phyloP scores from a whole-genome alignment of 139 green algal genomes.

The Spirogloea muscicola region DNA sequence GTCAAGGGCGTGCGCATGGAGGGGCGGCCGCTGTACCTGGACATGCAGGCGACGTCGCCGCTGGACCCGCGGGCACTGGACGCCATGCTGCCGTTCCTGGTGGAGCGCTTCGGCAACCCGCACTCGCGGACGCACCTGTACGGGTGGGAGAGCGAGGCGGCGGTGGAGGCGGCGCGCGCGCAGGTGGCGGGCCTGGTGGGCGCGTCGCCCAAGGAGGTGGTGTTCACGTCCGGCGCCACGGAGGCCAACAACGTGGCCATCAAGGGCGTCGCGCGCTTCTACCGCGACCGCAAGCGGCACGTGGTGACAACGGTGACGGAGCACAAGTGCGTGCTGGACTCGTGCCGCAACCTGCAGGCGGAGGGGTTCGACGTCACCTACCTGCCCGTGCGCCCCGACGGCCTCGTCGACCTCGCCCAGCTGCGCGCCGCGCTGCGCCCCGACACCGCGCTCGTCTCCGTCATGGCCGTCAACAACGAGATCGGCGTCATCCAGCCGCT shows the following conservation, averaged over 20 bases:
- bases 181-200: constrained; percentile 81
- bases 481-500: constrained; percentile 83
- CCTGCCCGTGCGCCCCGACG: constrained; percentile 79
- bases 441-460: constrained; percentile 81
- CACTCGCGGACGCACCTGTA: constrained; percentile 93
- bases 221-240: constrained; percentile 96
- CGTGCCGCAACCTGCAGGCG: constrained; percentile 80
- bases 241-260: constrained; percentile 97
- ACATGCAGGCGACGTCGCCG: constrained; percentile 93
- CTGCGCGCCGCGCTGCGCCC: constrained; percentile 71
- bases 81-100: constrained; percentile 91
- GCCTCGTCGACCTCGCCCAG: constrained; percentile 74
- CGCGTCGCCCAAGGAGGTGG: constrained; percentile 93
- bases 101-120: constrained; percentile 90
- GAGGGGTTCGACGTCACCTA: constrained; percentile 75
- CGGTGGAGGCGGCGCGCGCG: constrained; percentile 78
- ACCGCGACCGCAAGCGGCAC: constrained; percentile 92
- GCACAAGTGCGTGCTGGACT: constrained; percentile 97
- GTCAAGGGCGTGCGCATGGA: constrained; percentile 86
- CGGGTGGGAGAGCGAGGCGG: constrained; percentile 91
- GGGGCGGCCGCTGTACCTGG: constrained; percentile 87
- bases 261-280: constrained; percentile 94
- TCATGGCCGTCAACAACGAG: constrained; percentile 98
- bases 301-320: constrained; percentile 94
- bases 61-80: constrained; percentile 91